Base-by-base conservation (phyloP, 1,284 basidiomycete genomes). In the Athelia psychrophila region DNA sequence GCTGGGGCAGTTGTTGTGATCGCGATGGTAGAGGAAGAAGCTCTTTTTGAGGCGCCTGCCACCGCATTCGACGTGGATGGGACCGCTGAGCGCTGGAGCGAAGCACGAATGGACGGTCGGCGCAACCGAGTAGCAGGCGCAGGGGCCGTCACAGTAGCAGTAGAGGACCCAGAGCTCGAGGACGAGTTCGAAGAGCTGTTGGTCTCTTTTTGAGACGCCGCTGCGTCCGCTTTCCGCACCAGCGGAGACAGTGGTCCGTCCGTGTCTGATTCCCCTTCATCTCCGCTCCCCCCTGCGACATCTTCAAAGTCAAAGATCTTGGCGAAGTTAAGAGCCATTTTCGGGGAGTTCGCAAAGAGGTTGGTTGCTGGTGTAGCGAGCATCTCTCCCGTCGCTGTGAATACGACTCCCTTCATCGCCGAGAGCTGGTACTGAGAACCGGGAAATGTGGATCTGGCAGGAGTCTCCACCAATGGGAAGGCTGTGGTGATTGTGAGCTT, bases 351-450 rank as follows among this genome's bases (percentile, higher is more conserved):
- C 19, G 77, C 75, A 59, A 88, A 87, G 2, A 88, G 74, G 47
- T 78, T 82, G 2, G 77, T 76, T 1, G 78, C 75, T 0, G 89
- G 89, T 12, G 88, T 91, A 3, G 79, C 73, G 3, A 92, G 72
- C 0, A 75, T 71, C 62, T 89, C 81, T 3, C 89, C 89, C 0
- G 88, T 90, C 2, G 80, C 71, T 0, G 89, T 91, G 32, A 91
- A 72, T 35, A 92, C 76, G 32, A 91, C 84, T 2, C 89, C 89
- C 63, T 88, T 88, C 90, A 92, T 92, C 0, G 89, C 88, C 2
- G 85, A 87, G 19, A 69, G 62, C 9, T 64, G 58, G 20, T 63
- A 57, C 38, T 70, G 62, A 53, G 60, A 59, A 19, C 55, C 42
- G 0, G 66, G 59, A 20, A 72, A 65, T 10, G 63, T 55, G 48